Conservation (phyloP, 768 basidiomycete species). For the Mrakia hoshinonis region DNA sequence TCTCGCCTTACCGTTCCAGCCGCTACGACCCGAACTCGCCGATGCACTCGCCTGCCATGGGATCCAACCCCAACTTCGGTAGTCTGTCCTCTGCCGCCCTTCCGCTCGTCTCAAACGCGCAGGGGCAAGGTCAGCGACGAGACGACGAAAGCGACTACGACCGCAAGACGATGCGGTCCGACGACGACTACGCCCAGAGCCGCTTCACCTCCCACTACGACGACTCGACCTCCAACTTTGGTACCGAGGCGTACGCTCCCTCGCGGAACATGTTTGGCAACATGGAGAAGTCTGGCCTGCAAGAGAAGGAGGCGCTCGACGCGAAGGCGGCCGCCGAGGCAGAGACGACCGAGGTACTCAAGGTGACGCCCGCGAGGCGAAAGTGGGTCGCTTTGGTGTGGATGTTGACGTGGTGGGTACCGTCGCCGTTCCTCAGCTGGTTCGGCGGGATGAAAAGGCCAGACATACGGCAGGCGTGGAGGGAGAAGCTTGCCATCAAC, state of each 20-base stretch:
- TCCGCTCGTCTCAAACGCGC: conserved; percentile 74
- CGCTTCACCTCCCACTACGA: conserved; percentile 68
- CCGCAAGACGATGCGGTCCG: conserved; percentile 57
- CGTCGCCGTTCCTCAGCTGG: conserved; percentile 57
- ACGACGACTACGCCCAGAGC: conserved; percentile 67
- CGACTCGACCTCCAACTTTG: conserved; percentile 69
- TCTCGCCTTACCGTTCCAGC: conserved; percentile 59
- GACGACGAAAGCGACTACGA: conserved; percentile 60
- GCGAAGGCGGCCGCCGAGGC: conserved; percentile 61
- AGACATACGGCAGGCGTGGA: conserved; percentile 92
- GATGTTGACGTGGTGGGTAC: conserved; percentile 87
- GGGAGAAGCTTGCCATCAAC: conserved; percentile 91
- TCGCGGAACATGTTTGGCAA: conserved; percentile 92
- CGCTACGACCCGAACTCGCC: conserved; percentile 45
- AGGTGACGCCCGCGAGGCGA: conserved; percentile 68
- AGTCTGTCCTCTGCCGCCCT: conserved; percentile 58
- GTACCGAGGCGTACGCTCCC: conserved; percentile 87
- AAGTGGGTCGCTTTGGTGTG: conserved; percentile 83
- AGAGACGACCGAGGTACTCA: conserved; percentile 78
- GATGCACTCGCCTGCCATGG: conserved; percentile 42
- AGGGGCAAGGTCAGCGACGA: conserved; percentile 60
- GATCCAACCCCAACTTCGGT: conserved; percentile 33
- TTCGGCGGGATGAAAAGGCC: conserved; percentile 87
- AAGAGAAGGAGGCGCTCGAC: conserved; percentile 59
- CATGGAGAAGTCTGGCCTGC: conserved; percentile 63